phyloP scores from a whole-genome alignment of 2,329 filamentous ascomycete species.

The Cladophialophora chaetospira region DNA sequence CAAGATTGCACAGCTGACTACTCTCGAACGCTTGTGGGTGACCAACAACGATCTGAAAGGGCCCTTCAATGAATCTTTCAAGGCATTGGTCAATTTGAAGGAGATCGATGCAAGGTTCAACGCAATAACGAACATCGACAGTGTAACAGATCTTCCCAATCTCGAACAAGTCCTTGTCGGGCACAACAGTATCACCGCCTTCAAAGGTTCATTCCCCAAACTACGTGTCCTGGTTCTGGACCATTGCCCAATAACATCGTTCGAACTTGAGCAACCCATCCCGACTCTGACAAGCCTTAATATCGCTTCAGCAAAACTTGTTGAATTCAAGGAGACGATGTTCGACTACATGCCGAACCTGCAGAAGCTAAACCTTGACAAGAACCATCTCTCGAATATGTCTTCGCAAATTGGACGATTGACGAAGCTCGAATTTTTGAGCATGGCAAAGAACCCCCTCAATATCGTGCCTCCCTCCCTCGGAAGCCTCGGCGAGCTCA shows the following conservation, averaged over 20 bases:
- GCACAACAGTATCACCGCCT: conserved; percentile 89
- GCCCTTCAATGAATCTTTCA: conserved; percentile 71
- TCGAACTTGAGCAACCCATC: conserved; percentile 75
- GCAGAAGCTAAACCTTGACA: conserved; percentile 85
- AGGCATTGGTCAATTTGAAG: conserved; percentile 72
- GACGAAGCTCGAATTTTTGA: conserved; percentile 82
- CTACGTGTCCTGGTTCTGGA: conserved; percentile 85
- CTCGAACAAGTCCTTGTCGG: conserved; percentile 87
- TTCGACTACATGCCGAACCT: conserved; percentile 87
- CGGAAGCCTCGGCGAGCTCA: conserved; percentile 80
- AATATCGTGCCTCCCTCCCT: conserved; percentile 83
- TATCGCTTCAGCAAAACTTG: conserved; percentile 85
- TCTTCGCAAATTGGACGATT: conserved; percentile 83
- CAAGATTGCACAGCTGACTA: conserved; percentile 74
- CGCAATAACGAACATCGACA: conserved; percentile 81
- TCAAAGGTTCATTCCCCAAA: conserved; percentile 83
- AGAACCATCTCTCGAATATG: conserved; percentile 91
- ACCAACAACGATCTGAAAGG: conserved; percentile 90
- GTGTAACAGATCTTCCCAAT: conserved; percentile 78
- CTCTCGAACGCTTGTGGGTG: conserved; percentile 85
- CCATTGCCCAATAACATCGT: conserved; percentile 92
- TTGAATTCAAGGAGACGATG: conserved; percentile 80
- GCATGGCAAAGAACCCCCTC: conserved; percentile 88
- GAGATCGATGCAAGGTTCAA: conserved; percentile 97
- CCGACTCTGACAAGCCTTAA: conserved; percentile 85